Base-by-base conservation (phyloP, 1,139 yeast genomes). In the Kluyveromyces sp. region DNA sequence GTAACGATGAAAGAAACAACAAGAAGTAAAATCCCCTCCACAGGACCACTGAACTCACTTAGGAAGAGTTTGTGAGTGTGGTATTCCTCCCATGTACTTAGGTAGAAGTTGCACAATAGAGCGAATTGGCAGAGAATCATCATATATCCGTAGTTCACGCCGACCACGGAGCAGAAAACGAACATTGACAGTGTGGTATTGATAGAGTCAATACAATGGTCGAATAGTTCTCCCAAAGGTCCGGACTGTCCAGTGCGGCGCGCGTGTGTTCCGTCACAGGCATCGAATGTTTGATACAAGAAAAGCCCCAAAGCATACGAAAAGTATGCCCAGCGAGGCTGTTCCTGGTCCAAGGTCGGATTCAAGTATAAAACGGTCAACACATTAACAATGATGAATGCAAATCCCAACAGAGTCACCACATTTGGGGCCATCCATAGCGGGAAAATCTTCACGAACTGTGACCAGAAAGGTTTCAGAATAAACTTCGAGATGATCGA, bases 251-350 rank as follows among this genome's bases (percentile, higher is more conserved):
- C 95, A 1, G 97, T 89, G 57, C 92, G 75, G 45, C 81, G 74
- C 13, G 97, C 97, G 63, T 89, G 97, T 52, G 83, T 77, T 9
- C 97, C 97, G 64, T 89, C 97, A 64, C 95, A 85, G 1, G 96
- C 96, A 66, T 89, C 97, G 63, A 89, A 88, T 0, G 97, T 89
- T 61, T 89, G 97, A 63, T 89, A 89, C 73, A 88, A 69, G 61
- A 89, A 88, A 51, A 89, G 68, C 2, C 95, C 94, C 54, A 84
- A 61, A 0, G 94, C 96, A 61, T 85, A 86, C 42, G 84, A 72
- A 54, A 77, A 75, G 61, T 85, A 87, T 32, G 84, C 76, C 95
- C 95, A 87, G 39, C 75, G 63, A n/a, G 97, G 96, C 20, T 77
- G 71, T 2, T 70, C 70, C 40, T 68, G 59, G 42, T 77, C 68